Base-by-base conservation (phyloP, 2,329 filamentous ascomycete species). In the Plenodomus tracheiphilus region DNA sequence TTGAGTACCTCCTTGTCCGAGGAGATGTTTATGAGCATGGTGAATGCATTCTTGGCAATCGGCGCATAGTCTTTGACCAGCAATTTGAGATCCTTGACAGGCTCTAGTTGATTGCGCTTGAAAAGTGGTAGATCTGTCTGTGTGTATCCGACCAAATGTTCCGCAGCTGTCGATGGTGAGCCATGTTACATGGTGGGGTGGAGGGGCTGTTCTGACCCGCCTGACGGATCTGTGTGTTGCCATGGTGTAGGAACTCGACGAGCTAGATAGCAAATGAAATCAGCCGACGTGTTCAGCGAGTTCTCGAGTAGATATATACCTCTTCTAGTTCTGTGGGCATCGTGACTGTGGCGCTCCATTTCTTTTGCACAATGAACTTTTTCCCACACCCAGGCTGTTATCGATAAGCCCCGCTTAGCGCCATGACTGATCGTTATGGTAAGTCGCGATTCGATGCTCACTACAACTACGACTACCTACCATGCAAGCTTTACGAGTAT, bases 41-140 rank as follows among this genome's bases (percentile, higher is more conserved):
- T 95, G 59, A 97, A 76, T 32, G 89, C 92, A 84, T 96, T 88
- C 70, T 94, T 90, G n/a, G 93, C 89, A 53, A 97, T 96, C 71
- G 88, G 85, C 85, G 85, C 80, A 67, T 96, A 89, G 71, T 97
- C 94, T 66, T 85, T 85, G 32, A 94, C 82, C 20, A 97, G 76
- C 3, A 97, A 81, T 72, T 96, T 97, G 51, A 99, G 77, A 65
- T 97, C 89, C 64, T 87, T 89, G 37, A 97, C 78, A 0, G 94
- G 92, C 52, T 87, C 80, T 11, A 96, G 75, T 47, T 90, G 81
- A 21, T 91, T 83, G 7, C 80, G 79, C 75, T 97, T 97, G 81
- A 99, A 99, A 18, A 97, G 83, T 0, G 79, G 77, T 0, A 89
- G 87, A 58, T 96, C 82, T 10, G 84, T 81, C 19, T 89, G 89